Evolutionary conservation across 1,139 yeast species (phyloP).

Genomic region (Blastobotrys capitulatus): DNA sequence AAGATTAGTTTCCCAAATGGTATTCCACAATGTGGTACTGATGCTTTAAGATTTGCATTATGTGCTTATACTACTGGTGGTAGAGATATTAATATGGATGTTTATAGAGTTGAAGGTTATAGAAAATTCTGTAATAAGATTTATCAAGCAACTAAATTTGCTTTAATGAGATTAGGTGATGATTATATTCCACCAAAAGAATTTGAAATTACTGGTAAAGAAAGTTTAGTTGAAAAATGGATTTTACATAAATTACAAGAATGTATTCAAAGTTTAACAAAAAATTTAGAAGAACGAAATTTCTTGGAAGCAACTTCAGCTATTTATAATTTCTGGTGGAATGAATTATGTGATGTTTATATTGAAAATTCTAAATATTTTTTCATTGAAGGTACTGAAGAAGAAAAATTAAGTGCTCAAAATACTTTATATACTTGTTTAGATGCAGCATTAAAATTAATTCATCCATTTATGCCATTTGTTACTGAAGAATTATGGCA

Average conservation of each 20-base stretch:
- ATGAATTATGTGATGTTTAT: conserved; percentile 93
- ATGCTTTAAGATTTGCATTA: conserved; percentile 93
- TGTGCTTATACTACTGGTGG: conserved; percentile 99
- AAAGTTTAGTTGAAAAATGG: conserved; percentile 95
- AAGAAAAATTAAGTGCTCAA: conserved; percentile 82
- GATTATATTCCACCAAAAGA: conserved; percentile 76
- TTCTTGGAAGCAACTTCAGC: conserved; percentile 84
- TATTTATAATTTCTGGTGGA: conserved; percentile 88
- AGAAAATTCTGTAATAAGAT: conserved; percentile 99
- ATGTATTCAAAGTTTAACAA: conserved; percentile 61
- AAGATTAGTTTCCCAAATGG: conserved; percentile 89
- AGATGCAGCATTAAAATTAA: conserved; percentile 85
- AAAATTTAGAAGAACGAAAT: conserved; percentile 74
- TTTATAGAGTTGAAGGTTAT: conserved; percentile 96
- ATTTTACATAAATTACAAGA: conserved; percentile 78
- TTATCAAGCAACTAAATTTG: conserved; percentile 97
- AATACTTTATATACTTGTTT: conserved; percentile 90
- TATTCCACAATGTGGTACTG: conserved; percentile 99
- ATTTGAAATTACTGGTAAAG: conserved; percentile 63
- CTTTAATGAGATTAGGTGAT: conserved; percentile 84
- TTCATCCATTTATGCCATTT: conserved; percentile 98
- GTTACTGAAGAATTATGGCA: conserved; percentile 99
- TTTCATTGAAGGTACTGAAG: conserved; percentile 84
- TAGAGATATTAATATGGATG: conserved; percentile 93
- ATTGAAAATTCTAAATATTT: conserved; percentile 94